Evolutionary conservation across 2,329 filamentous ascomycete genomes (phyloP).

Genomic region (Phaeosphaeriaceae sp.): DNA sequence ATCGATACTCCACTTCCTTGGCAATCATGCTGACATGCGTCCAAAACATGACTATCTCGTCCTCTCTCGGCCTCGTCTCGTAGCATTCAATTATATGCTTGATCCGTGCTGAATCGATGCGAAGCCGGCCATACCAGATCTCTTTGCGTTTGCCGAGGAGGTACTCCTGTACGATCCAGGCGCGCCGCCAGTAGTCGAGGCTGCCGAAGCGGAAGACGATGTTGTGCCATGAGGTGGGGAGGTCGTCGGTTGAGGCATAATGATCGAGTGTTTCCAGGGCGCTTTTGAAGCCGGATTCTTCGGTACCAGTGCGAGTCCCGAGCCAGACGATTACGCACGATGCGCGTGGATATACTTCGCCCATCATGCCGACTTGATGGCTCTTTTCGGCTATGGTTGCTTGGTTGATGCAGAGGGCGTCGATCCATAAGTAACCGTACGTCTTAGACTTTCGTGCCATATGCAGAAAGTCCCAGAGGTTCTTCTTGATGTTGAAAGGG

Average conservation of each 20-base stretch:
- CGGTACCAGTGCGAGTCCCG: not conserved
- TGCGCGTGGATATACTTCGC: not conserved
- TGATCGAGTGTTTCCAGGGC: too few relatives aligned
- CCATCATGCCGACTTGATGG: not conserved
- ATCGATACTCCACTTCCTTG: not conserved
- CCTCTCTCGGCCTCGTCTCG: too few relatives aligned
- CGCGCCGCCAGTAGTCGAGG: not conserved
- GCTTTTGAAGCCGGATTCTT: too few relatives aligned
- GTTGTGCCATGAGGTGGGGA: too few relatives aligned
- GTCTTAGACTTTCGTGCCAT: not conserved
- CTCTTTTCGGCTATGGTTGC: not conserved
- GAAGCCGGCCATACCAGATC: not conserved
- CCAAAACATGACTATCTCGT: not conserved
- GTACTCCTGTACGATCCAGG: not conserved
- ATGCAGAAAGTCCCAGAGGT: slow-evolving; percentile 3
- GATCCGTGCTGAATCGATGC: not conserved
- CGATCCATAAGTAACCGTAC: not conserved
- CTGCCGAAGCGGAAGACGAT: not conserved
- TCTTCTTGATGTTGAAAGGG: not conserved
- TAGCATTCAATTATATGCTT: not conserved
- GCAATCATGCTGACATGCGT: not conserved
- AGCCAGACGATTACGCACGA: not conserved
- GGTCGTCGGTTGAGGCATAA: too few relatives aligned
- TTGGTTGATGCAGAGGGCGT: slow-evolving; percentile 1
- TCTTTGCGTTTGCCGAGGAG: not conserved